Conservation (phyloP, 2,329 filamentous ascomycete genomes). For the Arthroderma uncinatum region DNA sequence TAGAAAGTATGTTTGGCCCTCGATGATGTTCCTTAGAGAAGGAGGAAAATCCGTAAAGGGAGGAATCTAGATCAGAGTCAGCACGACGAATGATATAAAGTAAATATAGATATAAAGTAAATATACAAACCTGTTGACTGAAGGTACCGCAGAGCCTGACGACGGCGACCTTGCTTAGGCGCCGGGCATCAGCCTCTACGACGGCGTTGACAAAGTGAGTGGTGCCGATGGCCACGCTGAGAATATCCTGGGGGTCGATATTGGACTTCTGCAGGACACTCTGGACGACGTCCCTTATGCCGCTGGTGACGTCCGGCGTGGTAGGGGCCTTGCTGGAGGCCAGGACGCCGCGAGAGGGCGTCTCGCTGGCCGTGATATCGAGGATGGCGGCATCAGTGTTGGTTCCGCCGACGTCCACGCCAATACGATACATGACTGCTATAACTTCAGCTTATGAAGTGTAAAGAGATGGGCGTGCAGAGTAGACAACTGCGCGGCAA, state of each 20-base stretch:
- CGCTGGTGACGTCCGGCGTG: constrained; percentile 41
- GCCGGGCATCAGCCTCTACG: constrained; percentile 36
- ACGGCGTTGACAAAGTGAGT: constrained; percentile 42
- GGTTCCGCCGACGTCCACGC: constrained; percentile 31
- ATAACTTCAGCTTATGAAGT: not conserved
- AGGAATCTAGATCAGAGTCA: constrained; percentile 23
- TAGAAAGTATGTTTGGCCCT: constrained; percentile 34
- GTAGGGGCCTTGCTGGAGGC: constrained; percentile 42
- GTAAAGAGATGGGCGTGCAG: not conserved
- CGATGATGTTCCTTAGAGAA: constrained; percentile 30
- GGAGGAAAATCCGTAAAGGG: constrained; percentile 40
- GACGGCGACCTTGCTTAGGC: constrained; percentile 38
- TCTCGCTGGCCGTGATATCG: constrained; percentile 29
- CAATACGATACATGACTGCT: constrained; percentile 25
- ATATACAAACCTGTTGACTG: constrained; percentile 25
- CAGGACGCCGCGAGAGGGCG: constrained; percentile 32
- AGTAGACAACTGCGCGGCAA: no score
- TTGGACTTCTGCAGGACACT: constrained; percentile 32
- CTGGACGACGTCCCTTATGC: constrained; percentile 39
- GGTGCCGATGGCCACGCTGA: constrained; percentile 42
- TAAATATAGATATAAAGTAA: not conserved
- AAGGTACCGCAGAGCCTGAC: constrained; percentile 39
- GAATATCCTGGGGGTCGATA: constrained; percentile 31
- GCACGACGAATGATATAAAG: not conserved
- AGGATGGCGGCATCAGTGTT: constrained; percentile 39